phyloP scores from a whole-genome alignment of 352 stramenopile species.

The Stramenopiles sp. region DNA sequence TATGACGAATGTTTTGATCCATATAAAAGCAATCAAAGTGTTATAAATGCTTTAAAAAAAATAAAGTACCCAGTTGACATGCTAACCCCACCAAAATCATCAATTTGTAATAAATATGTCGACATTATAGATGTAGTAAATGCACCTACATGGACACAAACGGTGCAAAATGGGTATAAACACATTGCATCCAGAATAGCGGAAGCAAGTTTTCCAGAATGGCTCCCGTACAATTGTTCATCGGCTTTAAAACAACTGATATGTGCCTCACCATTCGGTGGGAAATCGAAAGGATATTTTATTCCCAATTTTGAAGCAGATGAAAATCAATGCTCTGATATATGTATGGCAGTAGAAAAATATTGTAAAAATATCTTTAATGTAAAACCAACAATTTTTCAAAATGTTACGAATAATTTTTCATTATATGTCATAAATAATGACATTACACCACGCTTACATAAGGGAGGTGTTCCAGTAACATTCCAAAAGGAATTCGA shows the following conservation, averaged over 20 bases:
- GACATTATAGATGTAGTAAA: not conserved
- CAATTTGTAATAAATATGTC: not conserved
- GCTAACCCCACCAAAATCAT: not conserved
- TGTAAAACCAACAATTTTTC: not conserved
- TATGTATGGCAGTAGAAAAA: conserved; percentile 3
- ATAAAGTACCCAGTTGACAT: not conserved
- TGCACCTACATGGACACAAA: not conserved
- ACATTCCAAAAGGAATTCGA: not conserved
- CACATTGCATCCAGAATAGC: not conserved
- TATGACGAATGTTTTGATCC: not conserved
- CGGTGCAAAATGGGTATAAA: not conserved
- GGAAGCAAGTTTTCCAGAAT: not conserved
- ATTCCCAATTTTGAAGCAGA: not conserved
- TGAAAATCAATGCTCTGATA: not conserved
- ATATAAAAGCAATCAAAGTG: not conserved
- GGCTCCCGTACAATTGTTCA: not conserved
- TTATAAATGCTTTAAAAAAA: not conserved
- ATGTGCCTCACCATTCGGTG: not conserved
- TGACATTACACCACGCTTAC: not conserved
- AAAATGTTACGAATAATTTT: not conserved
- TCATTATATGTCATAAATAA: not conserved
- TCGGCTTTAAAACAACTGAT: not conserved
- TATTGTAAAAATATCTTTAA: not conserved
- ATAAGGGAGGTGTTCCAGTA: not conserved
- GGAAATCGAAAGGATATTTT: not conserved